Conservation (phyloP, 208 protist genomes). For the Naegleria lovaniensis region DNA sequence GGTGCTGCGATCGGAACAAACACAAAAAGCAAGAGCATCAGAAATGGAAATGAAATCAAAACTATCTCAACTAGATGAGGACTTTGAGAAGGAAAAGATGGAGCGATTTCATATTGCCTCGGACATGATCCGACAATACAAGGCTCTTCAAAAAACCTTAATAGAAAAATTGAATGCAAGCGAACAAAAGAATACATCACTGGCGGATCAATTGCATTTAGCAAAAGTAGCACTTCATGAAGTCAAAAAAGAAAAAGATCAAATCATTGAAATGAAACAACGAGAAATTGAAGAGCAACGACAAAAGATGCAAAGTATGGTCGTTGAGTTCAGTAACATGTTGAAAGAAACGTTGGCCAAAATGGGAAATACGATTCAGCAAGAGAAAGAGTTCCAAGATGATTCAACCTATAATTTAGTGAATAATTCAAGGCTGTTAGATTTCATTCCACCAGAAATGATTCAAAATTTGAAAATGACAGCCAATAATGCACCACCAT, state of each 20-base stretch:
- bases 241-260: constrained; percentile 50
- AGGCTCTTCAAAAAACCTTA: constrained; percentile 66
- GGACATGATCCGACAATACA: constrained; percentile 59
- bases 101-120: constrained; percentile 55
- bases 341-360: constrained; percentile 66
- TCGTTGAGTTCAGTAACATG: constrained; percentile 71
- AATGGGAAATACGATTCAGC: constrained; percentile 36
- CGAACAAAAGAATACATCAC: constrained; percentile 55
- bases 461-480: too few species aligned
- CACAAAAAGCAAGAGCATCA: constrained; percentile 50
- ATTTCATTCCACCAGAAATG: too few species aligned
- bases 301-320: constrained; percentile 73
- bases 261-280: constrained; percentile 67
- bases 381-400: too few species aligned
- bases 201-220: constrained; percentile 47
- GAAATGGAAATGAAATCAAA: constrained; percentile 51
- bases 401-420: too few species aligned
- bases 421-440: too few species aligned
- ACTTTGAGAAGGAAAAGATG: constrained; percentile 53
- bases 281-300: constrained; percentile 64
- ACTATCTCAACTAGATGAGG: constrained; percentile 56
- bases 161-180: constrained; percentile 59
- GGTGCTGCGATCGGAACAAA: constrained; percentile 64
- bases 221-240: constrained; percentile 52
- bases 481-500: too few species aligned